Evolutionary conservation across 345 rosid genomes (phyloP).

Genomic region (Eucalyptus erythrocorys): DNA sequence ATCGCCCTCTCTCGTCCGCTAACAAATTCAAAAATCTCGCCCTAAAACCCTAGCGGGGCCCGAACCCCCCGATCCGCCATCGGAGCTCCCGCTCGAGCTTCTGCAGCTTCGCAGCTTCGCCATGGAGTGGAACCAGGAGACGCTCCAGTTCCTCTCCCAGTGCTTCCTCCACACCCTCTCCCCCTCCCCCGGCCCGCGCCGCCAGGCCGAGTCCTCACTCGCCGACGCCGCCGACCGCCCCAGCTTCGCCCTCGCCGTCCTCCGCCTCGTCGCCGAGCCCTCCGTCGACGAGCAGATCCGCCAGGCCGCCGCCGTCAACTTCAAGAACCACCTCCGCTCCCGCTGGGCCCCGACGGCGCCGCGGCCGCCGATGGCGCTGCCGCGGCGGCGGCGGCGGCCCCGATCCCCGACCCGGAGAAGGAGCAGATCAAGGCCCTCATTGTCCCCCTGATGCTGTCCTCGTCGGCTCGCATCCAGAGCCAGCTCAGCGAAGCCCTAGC

Average conservation of each 20-base stretch:
- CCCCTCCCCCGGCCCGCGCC: slow-evolving; percentile 66
- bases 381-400: slow-evolving; percentile 6
- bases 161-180: slow-evolving; percentile 83
- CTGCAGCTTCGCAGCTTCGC: background rate
- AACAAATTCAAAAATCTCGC: background rate
- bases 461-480: slow-evolving; percentile 75
- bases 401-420: slow-evolving; percentile 63
- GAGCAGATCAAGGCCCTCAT: slow-evolving; percentile 72
- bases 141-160: slow-evolving; percentile 66
- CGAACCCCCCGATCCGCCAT: background rate
- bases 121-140: slow-evolving; percentile 60
- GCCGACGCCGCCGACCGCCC: slow-evolving; percentile 51
- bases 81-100: background rate
- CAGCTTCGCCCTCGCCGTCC: slow-evolving; percentile 71
- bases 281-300: slow-evolving; percentile 82
- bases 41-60: background rate
- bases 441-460: slow-evolving; percentile 74
- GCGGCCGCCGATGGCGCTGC: slow-evolving; percentile 13
- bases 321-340: slow-evolving; percentile 79
- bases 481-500: slow-evolving; percentile 93
- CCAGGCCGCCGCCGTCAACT: slow-evolving; percentile 89
- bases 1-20: fast-evolving
- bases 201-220: slow-evolving; percentile 65
- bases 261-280: slow-evolving; percentile 66
- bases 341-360: slow-evolving; percentile 52